These are phyloP conservation scores for Polyplosphaeria fusca DNA, from an alignment of 495 filamentous ascomycete species.

Conservation along the genomic window DNA sequence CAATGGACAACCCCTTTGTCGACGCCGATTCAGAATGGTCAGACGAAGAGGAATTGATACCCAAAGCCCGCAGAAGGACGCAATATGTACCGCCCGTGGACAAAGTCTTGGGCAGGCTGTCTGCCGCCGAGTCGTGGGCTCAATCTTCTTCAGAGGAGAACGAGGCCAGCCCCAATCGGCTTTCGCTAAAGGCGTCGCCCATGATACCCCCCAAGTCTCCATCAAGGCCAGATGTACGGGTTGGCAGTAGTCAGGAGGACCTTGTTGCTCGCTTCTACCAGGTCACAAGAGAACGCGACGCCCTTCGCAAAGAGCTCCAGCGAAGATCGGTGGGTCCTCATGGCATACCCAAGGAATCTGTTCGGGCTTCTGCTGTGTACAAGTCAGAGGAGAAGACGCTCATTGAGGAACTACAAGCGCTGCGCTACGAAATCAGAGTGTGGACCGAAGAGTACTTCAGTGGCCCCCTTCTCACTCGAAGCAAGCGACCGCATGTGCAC, in stretches of 20 bases:
- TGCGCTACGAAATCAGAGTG: slow-evolving; percentile 28
- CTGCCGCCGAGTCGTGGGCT: slow-evolving; percentile 5
- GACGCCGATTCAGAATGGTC: slow-evolving; percentile 27
- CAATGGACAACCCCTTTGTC: slow-evolving; percentile 20
- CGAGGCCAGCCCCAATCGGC: slow-evolving; percentile 6
- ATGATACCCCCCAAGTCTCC: slow-evolving; percentile 31
- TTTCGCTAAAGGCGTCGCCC: slow-evolving; percentile 16
- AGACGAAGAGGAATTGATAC: slow-evolving; percentile 32
- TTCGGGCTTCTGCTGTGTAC: slow-evolving; percentile 12
- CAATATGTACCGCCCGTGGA: slow-evolving; percentile 14
- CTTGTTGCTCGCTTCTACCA: slow-evolving; percentile 29
- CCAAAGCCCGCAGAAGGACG: slow-evolving; percentile 19
- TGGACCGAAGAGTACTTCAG: slow-evolving; percentile 32
- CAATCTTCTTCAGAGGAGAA: slow-evolving; percentile 15
- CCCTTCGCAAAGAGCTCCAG: slow-evolving; percentile 28
- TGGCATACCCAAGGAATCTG: slow-evolving; percentile 9
- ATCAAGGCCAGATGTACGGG: slow-evolving; percentile 24
- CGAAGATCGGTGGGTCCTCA: slow-evolving; percentile 15
- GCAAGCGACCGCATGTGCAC: slow-evolving; percentile 23
- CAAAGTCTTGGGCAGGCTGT: not conserved
- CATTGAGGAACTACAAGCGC: slow-evolving; percentile 28
- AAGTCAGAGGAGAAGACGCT: slow-evolving; percentile 31
- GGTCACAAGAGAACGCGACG: slow-evolving; percentile 30
- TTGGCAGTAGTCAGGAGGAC: slow-evolving; percentile 31
- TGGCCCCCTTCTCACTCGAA: slow-evolving; percentile 12